Base-by-base conservation (phyloP, 169 alveolate species). In the Cryptosporidium baileyi region DNA sequence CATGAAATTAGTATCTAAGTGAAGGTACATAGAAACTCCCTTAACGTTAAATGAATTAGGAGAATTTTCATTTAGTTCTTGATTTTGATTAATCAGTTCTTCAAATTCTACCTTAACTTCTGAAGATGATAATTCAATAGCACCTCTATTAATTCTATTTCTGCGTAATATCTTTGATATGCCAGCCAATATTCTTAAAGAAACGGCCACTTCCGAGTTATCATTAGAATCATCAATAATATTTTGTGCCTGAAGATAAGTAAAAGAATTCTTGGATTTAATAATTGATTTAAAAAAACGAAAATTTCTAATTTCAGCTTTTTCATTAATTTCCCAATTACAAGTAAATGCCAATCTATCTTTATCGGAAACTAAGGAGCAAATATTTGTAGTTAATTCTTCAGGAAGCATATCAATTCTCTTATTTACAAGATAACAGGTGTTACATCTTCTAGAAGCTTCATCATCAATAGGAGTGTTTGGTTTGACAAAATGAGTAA, bases 331-430 rank as follows among this genome's bases (percentile, higher is more conserved):
- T 60, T 94, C 97, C 98, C 98, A 97, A 44, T 95, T 89, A 17
- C 96, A 98, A 34, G 97, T 92, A 88, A 96, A 97, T 5, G 98
- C 96, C 44, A 96, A 80, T 80, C 99, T 91, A 80, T 97, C 99
- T 54, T 91, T 94, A 34, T 92, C 91, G 38, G 94, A 90, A 32
- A 94, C 97, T 30, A 97, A 88, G 34, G 99, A 96, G 81, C 99
- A 97, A 15, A 97, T 91, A 67, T 95, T 94, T 57, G 97, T 98
- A 26, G 99, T 96, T 26, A 97, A 92, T 45, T 97, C 94, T 79
- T 96, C 96, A 1, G 99, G 99, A 11, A 98, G 93, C 99, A 98
- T 98, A 88, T 98, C 99, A 62, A 99, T 97, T 52, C 99, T 93
- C 80, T 97, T 93, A 81, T 98, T 99, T 54, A 97, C 99, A 63